Conservation (phyloP, 306 rosid species). For the Prinsepia uniflora region DNA sequence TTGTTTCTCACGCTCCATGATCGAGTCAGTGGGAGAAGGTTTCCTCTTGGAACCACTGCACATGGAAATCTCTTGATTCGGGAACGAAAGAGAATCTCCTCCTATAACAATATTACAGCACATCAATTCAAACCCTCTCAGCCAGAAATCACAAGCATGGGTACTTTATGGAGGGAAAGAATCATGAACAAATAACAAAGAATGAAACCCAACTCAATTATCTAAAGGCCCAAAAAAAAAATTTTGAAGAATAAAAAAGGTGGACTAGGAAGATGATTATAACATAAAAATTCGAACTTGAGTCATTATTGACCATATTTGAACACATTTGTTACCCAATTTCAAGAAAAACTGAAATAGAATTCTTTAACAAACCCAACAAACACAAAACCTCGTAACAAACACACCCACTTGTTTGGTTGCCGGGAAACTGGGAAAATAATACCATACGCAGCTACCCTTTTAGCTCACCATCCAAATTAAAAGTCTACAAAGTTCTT, state of each 20-base stretch:
- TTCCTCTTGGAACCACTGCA: constrained; percentile 63
- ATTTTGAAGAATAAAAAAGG: background rate
- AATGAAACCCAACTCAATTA: background rate
- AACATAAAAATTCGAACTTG: constrained; percentile 9
- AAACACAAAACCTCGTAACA: constrained; percentile 22
- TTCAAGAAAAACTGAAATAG: constrained; percentile 26
- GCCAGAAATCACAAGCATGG: background rate
- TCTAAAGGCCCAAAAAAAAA: background rate
- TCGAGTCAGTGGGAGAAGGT: constrained; percentile 41
- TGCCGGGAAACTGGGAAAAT: constrained; percentile 4
- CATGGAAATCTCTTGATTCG: constrained; percentile 35
- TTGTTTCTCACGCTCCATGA: constrained; percentile 44
- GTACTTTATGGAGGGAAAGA: background rate
- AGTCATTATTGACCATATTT: constrained; percentile 7
- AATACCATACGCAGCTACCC: constrained; percentile 4
- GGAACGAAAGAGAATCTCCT: constrained; percentile 2
- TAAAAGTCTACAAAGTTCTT: background rate
- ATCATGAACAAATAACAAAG: background rate
- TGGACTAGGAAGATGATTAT: background rate
- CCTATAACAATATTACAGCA: constrained; percentile 19
- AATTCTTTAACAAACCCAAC: constrained; percentile 34
- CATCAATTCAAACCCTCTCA: constrained; percentile 1
- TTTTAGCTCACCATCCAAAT: constrained; percentile 1
- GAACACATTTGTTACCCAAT: constrained; percentile 23
- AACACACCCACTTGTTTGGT: constrained; percentile 27